A percentile compares a stretch with the other conserved stretches of the same genome.
Conservation (phyloP, 2,329 filamentous ascomycete genomes). For the Trichoderma sp. region DNA sequence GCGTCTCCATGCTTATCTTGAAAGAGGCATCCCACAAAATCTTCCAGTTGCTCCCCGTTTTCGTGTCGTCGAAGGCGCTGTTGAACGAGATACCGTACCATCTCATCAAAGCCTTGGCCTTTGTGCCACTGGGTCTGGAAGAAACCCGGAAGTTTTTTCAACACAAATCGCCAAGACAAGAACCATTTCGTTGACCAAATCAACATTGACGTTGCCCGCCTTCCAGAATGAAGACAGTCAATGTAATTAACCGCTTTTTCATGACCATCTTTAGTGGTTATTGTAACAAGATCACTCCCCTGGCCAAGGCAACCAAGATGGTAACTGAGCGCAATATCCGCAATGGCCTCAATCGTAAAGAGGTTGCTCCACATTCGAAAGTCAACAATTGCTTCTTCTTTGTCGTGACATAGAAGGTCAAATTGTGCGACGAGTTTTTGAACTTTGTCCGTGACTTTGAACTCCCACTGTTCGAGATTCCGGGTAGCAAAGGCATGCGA, state of each 20-base stretch:
- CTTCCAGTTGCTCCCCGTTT: neutral
- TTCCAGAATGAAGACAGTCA: neutral
- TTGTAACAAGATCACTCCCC: neutral
- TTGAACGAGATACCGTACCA: neutral
- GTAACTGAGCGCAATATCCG: neutral
- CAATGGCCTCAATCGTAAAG: neutral
- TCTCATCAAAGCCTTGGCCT: neutral
- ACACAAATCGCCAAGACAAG: neutral
- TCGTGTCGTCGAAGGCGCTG: neutral
- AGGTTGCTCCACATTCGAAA: neutral
- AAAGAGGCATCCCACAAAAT: neutral
- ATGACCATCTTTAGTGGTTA: neutral
- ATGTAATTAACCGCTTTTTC: neutral
- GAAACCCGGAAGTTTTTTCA: neutral
- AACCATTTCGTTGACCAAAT: neutral
- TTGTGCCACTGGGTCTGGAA: neutral
- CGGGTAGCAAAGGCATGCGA: neutral
- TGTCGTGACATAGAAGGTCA: neutral
- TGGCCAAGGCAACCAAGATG: neutral
- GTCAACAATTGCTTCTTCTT: neutral
- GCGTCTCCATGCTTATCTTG: neutral
- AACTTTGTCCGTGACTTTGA: neutral
- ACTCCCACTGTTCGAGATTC: neutral
- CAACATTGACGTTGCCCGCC: neutral
- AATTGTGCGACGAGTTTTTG: neutral